Percentiles rank a stretch among this genome's conserved stretches.
phyloP scores from a whole-genome alignment of 805 yeast genomes.

The Crinitomyces ghanaensis region DNA sequence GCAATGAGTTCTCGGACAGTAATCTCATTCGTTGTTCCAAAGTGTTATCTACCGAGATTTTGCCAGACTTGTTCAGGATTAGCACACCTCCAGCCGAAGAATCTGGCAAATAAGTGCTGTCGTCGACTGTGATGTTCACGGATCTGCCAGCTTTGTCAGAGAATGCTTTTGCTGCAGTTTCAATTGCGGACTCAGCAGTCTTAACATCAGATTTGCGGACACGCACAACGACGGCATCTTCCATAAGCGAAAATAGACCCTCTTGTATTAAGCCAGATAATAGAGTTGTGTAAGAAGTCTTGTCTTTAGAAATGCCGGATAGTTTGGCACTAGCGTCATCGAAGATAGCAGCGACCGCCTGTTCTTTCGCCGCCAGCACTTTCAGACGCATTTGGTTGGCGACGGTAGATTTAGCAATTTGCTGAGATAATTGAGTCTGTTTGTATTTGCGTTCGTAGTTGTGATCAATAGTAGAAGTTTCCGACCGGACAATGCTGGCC shows the following conservation, averaged over 20 bases:
- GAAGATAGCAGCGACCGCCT: slow-evolving; percentile 63
- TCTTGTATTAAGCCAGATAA: slow-evolving; percentile 74
- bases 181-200: slow-evolving; percentile 48
- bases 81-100: slow-evolving; percentile 79
- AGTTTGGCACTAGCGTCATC: slow-evolving; percentile 56
- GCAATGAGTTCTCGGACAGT: slow-evolving; percentile 74
- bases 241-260: slow-evolving; percentile 52
- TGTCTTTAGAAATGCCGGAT: slow-evolving; percentile 41
- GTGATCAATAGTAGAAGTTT: slow-evolving; percentile 77
- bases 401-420: slow-evolving; percentile 88
- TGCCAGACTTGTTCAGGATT: slow-evolving; percentile 57
- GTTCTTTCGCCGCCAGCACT: slow-evolving; percentile 76
- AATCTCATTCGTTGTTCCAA: slow-evolving; percentile 86
- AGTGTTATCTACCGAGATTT: slow-evolving; percentile 85
- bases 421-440: slow-evolving; percentile 87
- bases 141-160: slow-evolving; percentile 49
- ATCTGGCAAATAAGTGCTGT: slow-evolving; percentile 44
- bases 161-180: slow-evolving; percentile 51
- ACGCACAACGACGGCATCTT: slow-evolving; percentile 48
- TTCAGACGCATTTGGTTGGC: slow-evolving; percentile 92
- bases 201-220: slow-evolving; percentile 58
- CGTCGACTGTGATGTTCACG: slow-evolving; percentile 43
- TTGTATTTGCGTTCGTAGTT: slow-evolving; percentile 72
- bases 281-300: slow-evolving; percentile 51
- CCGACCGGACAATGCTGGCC: slow-evolving; percentile 87